Evolutionary conservation across 495 filamentous ascomycete species (phyloP), one percentile per base, ranked within the genome.

Genomic region (Penicillium steckii): DNA sequence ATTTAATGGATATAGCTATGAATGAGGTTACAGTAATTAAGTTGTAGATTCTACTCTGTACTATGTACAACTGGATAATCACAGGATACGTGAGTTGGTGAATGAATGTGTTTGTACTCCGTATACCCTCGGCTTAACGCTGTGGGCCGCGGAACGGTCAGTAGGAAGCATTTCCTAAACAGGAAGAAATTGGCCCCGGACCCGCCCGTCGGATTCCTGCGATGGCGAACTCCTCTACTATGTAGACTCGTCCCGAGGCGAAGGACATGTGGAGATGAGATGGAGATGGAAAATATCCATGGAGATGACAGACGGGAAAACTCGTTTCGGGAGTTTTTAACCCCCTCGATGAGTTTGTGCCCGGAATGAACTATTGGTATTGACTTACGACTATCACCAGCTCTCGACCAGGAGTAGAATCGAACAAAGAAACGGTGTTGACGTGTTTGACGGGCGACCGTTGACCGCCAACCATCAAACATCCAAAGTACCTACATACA

Each of bases 351-450:
- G n/a, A n/a, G n/a, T n/a, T n/a, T n/a, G n/a, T n/a, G n/a, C 27
- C 13, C 33, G 12, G 35, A 7, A 38, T 38, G 10, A 32, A 38
- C 35, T 38, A 38, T 38, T 15, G 35, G 18, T 38, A 38, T 38
- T 15, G 35, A 38, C n/a, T 38, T 7, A 7, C 35, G 12, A 38
- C 12, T 15, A 21, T 38, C 27, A 12, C 5, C 27, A 12, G 6
- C 27, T 29, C 15, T 17, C 15, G n/a, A 38, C 17, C 35, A 21
- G 17, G 35, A 4, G n/a, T 9, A 38, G 8, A 17, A 38, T 38
- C 19, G 38, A 41, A 41, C 48, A 44, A 52, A 48, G 30, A 44
- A 56, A 37, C 56, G 25, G 56, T 59, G 56, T 59, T 45, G 56
- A 59, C 56, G 56, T 59, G 56, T 59, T 58, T 10, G 35, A 9